Base-by-base conservation (phyloP, 305 asterid species). In the Plantago coronopus region DNA sequence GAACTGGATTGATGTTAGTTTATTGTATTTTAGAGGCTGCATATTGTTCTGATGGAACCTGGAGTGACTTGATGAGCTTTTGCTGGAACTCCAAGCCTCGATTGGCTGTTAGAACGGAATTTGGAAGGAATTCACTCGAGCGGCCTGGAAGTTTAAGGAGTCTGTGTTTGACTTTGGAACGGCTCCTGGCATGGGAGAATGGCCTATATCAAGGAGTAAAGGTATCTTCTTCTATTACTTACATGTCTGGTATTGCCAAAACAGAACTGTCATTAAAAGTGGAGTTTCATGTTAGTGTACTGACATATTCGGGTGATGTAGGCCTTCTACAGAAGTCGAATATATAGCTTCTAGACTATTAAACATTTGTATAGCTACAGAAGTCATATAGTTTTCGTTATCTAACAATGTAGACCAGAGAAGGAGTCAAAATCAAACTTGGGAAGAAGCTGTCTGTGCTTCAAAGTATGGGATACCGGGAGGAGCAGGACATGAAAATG, bases 181-280 rank as follows among this genome's bases (percentile, higher is more conserved):
- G 96, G 55, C 97, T 94, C 73, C 78, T 89, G 80, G 95, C 97
- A 11, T 89, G 97, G 99, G 97, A 94, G 76, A 87, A 83, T 81
- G 87, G 89, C 68, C 81, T 94, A 21, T 94, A 87, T 62, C 74
- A 87, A 76, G 99, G 89, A 84, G 99, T 94, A 46, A 94, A 94
- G 99, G 99, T 89, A 76, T 16, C 43, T 49, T 7, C 13, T 34
- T 34, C 15, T 7, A 7, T 34, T 34, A 13, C 10, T 12, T 34
- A 1, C 42, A 7, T 12, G 42, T 34, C 9, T 34, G 31, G 31
- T 27, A 5, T 27, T 27, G 31, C 31, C 5, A 27, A 27, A 27
- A 27, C 31, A 27, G 31, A 27, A 27, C 5, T 2, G 5, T 27
- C 31, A 27, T 2, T 5, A 2, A 5, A 2, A 27, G 2, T 2